Base-by-base conservation (phyloP, 2,329 filamentous ascomycete genomes). In the Colletotrichum lini region DNA sequence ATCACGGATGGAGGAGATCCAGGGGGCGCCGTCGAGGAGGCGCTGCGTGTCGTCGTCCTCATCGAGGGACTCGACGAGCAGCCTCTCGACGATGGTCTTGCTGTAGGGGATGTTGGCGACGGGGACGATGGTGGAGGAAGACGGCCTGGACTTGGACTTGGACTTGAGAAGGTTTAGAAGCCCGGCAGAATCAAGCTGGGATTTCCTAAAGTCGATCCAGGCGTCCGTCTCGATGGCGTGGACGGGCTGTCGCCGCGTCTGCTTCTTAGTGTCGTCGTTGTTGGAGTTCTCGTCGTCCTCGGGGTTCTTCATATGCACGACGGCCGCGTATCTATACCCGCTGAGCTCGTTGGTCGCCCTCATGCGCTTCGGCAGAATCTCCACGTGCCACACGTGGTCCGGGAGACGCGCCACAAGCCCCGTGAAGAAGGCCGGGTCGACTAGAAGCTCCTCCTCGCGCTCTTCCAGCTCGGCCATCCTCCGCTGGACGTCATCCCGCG, bases 301-400 rank as follows among this genome's bases (percentile, higher is more conserved):
- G 4, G 26, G 2, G 15, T 9, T 26, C 1, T 67, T 72, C 6
- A 68, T 26, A 60, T 79, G 73, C 0, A 80, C 45, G 1, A 79
- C 74, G 10, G 76, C 78, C 0, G 75, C 74, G 47, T 78, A 80
- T 1, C 78, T 76, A 44, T 78, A 80, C 6, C 58, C 72, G 64
- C 76, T 78, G 13, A 80, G 73, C 44, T 80, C 78, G 42, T 79
- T 80, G 12, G 75, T 77, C 0, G 78, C 77, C 15, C 56, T 26
- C 75, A 80, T 78, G 9, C n/a, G 64, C 67, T 80, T 80, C 3
- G 78, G 78, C 0, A 79, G 13, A 15, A 80, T 75, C 58, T 79
- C 78, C 3, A 79, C 77, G 35, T 79, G 77, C 15, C 69, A 52
- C 1, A 79, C 40, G 0, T 65, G 52, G 35, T 76, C 30, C 2